phyloP scores from a whole-genome alignment of 2,329 filamentous ascomycete genomes.

The Exophiala sp. region DNA sequence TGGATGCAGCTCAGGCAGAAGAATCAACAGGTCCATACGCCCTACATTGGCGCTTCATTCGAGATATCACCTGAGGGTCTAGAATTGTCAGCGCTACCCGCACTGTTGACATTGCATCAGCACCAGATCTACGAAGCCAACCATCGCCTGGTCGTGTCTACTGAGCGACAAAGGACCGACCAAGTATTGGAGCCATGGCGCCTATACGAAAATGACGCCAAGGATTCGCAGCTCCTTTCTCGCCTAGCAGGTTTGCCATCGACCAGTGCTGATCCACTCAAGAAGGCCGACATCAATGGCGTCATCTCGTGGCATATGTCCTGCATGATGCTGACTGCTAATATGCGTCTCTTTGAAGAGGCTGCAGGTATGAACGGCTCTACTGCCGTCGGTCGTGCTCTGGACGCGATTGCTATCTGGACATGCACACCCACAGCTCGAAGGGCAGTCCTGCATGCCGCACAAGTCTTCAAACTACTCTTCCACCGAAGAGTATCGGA shows the following conservation, averaged over 20 bases:
- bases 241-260: not conserved
- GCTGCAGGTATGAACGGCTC: not conserved
- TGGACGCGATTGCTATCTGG: constrained; percentile 50
- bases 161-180: not conserved
- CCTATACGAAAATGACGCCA: not conserved
- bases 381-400: constrained; percentile 23
- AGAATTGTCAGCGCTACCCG: not conserved
- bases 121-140: not conserved
- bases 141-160: not conserved
- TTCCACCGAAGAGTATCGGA: constrained; percentile 51
- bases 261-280: not conserved
- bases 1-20: not conserved
- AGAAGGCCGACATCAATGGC: not conserved
- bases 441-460: constrained; percentile 49
- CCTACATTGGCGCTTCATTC: not conserved
- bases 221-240: not conserved
- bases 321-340: not conserved
- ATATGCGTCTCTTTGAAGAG: not conserved
- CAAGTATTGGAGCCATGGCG: not conserved
- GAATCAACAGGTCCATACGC: not conserved
- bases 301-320: not conserved
- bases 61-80: not conserved
- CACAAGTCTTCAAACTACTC: constrained; percentile 50
- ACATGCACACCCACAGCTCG: constrained; percentile 48
- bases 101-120: not conserved